Base-by-base conservation (phyloP, 1,284 basidiomycete genomes). In the Trichosporon sp. region DNA sequence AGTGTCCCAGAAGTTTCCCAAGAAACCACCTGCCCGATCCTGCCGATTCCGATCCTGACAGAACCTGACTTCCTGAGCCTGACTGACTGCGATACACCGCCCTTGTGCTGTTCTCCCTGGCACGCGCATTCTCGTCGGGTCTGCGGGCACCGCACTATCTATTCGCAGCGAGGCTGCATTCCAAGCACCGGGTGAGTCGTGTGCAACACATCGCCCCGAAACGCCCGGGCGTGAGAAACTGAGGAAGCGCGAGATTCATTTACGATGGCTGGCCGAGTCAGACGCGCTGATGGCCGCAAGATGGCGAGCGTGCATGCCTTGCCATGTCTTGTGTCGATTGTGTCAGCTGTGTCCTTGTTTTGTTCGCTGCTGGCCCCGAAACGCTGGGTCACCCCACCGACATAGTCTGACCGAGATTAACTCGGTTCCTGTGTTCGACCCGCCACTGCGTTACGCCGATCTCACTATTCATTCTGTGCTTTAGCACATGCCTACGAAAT, bases 391-490 rank as follows among this genome's bases (percentile, higher is more conserved):
- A 26, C 26, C 26, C 26, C 26, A 26, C 26, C 26, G 26, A 26
- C 26, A 26, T 26, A 26, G 2, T 2, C 26, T 26, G 26, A 26
- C 26, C 26, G 26, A 54, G 51, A 54, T 54, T 21, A 54, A 54
- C 19, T 54, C 51, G 19, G 51, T 54, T 26, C 51, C 51, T 54
- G 51, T 26, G 26, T 26, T 46, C 43, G 51, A 54, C 51, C 51
- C 51, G 51, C 51, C 51, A 54, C 51, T n/a, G 43, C 43, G 43
- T 46, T 46, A 46, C 43, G 43, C 43, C 43, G 43, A 46, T 46
- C 43, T 26, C n/a, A 3, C 10, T 16, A 46, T 54, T 19, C 51
- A 54, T 26, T 54, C 51, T 54, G 51, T 26, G 51, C 21, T 54
- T 26, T 54, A 6, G 51, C 51, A 54, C 46, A 48, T 48, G 46